Evolutionary conservation across 495 filamentous ascomycete genomes (phyloP).

Genomic region (Neurospora cerealis): DNA sequence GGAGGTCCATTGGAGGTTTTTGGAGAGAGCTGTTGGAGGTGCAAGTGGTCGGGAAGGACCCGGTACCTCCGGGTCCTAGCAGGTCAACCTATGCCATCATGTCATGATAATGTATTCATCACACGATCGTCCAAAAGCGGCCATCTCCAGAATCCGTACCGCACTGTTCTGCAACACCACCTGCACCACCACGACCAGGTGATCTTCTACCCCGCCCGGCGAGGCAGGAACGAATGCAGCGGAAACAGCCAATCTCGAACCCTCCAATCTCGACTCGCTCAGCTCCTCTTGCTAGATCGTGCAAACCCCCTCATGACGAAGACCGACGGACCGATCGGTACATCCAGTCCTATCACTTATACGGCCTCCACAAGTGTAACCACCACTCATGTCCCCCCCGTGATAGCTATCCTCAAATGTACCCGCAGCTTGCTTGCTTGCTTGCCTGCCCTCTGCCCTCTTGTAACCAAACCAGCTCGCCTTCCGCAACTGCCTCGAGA

Average conservation of each 20-base stretch:
- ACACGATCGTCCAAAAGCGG: slow-evolving; percentile 18
- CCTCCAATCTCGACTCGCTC: slow-evolving; percentile 8
- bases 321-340: not conserved
- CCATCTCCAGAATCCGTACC: slow-evolving; percentile 2
- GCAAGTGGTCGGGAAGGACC: not conserved
- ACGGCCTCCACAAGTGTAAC: not conserved
- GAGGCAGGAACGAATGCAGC: slow-evolving; percentile 17
- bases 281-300: not conserved
- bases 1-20: not conserved
- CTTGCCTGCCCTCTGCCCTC: not conserved
- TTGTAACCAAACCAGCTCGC: not conserved
- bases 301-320: not conserved
- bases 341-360: not conserved
- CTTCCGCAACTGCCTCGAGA: not conserved
- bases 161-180: not conserved
- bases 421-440: not conserved
- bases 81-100: slow-evolving; percentile 11
- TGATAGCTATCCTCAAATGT: not conserved
- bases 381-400: not conserved
- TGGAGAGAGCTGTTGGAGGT: not conserved
- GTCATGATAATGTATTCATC: slow-evolving; percentile 29
- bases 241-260: slow-evolving; percentile 3
- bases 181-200: not conserved
- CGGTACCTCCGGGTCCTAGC: not conserved
- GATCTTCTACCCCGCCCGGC: slow-evolving; percentile 28